A percentile compares a stretch with the other conserved stretches of the same genome.
These are phyloP conservation scores for Boletus pseudo-olivaceus DNA, from an alignment of 768 basidiomycete species.

Conservation along the genomic window DNA sequence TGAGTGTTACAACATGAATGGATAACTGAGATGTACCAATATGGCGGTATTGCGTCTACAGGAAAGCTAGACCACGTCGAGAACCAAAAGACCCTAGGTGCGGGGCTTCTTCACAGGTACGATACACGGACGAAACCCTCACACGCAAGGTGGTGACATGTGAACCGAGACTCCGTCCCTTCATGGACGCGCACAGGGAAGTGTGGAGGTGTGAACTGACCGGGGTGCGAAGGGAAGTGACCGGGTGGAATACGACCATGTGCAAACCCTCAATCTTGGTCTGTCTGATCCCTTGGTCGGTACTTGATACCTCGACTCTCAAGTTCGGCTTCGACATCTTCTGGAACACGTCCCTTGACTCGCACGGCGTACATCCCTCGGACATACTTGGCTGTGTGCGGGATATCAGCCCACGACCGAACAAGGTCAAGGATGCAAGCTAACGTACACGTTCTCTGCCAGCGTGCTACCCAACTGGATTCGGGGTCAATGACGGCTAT, in stretches of 20 bases:
- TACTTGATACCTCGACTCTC: conserved; percentile 77
- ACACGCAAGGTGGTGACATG: conserved; percentile 13
- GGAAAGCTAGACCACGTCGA: conserved; percentile 2
- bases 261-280: conserved; percentile 50
- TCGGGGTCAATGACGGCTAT: conserved; percentile 85
- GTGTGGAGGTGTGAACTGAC: not conserved
- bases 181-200: not conserved
- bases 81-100: not conserved
- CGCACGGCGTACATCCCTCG: conserved; percentile 93
- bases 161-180: conserved; percentile 3
- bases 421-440: not conserved
- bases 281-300: conserved; percentile 78
- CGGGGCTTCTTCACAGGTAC: conserved; percentile 5
- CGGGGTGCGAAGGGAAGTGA: not conserved
- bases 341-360: conserved; percentile 80
- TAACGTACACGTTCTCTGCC: conserved; percentile 87
- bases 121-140: not conserved
- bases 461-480: conserved; percentile 91
- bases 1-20: not conserved
- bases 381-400: conserved; percentile 72
- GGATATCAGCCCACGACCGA: conserved; percentile 1
- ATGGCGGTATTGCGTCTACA: conserved; percentile 7
- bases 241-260: conserved; percentile 1
- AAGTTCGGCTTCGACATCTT: conserved; percentile 80
- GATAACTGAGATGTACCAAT: not conserved